Conservation (phyloP, 1,284 basidiomycete species). For the Cystobasidium slooffiae region DNA sequence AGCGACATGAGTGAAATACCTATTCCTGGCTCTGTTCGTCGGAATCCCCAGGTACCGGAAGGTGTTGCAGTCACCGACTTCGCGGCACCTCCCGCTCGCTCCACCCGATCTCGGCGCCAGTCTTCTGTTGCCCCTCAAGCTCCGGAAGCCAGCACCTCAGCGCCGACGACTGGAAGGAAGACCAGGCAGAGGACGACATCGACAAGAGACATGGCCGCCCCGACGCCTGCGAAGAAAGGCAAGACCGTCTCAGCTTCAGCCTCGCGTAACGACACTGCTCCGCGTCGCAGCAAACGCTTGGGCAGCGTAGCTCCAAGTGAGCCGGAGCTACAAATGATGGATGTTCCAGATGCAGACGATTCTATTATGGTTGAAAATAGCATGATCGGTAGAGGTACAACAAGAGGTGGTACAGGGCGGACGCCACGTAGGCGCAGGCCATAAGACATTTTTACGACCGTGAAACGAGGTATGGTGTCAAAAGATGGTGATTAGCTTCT, state of each 20-base stretch:
- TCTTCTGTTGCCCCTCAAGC: conserved; percentile 9
- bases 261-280: not conserved
- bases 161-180: conserved; percentile 7
- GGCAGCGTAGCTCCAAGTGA: conserved; percentile 33
- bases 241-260: conserved; percentile 7
- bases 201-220: conserved; percentile 9
- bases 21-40: conserved; percentile 5
- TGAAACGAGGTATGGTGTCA: not conserved
- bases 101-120: conserved; percentile 15
- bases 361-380: conserved; percentile 34
- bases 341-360: conserved; percentile 28
- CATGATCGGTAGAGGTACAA: conserved; percentile 34
- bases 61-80: conserved; percentile 19
- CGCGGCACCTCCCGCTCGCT: conserved; percentile 27
- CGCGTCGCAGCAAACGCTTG: conserved; percentile 21
- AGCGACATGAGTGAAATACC: conserved; percentile 17
- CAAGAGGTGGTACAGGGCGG: conserved; percentile 17
- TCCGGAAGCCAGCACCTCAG: not conserved
- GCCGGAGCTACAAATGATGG: conserved; percentile 23
- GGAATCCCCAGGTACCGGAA: not conserved
- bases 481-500: not conserved
- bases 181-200: conserved; percentile 26
- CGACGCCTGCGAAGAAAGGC: conserved; percentile 37
- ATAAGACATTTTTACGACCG: not conserved
- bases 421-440: conserved; percentile 26